phyloP scores from a whole-genome alignment of 164 flowering plant genomes.

The Tinospora cordifolia region DNA sequence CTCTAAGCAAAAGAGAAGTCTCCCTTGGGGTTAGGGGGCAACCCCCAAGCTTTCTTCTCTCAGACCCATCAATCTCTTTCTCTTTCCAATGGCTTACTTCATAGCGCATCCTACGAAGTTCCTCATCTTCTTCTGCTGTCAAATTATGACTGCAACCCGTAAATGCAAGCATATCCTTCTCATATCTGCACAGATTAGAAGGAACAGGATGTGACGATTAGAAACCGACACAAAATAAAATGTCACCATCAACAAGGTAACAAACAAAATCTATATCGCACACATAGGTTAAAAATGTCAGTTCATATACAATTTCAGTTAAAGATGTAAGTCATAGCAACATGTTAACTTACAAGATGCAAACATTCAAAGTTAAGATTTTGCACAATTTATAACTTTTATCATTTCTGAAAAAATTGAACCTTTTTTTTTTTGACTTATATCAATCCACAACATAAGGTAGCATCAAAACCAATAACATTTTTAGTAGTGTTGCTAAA shows the following conservation, averaged over 20 bases:
- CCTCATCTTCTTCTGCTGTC: constrained; percentile 80
- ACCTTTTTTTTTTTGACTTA: neutral
- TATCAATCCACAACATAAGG: neutral
- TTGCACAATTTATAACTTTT: neutral
- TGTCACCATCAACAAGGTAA: neutral
- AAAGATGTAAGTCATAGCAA: neutral
- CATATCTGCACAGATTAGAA: constrained; percentile 48
- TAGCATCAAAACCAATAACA: neutral
- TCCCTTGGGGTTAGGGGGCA: constrained; percentile 97
- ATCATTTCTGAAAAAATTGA: neutral
- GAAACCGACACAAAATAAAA: neutral
- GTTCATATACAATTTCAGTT: neutral
- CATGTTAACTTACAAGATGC: neutral
- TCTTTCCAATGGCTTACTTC: constrained; percentile 98
- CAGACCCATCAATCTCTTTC: constrained; percentile 86
- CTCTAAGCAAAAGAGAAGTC: constrained; percentile 77
- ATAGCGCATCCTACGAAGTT: constrained; percentile 69
- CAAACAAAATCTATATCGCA: neutral
- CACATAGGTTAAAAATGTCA: neutral
- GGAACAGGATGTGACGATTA: neutral
- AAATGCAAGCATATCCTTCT: constrained; percentile 97
- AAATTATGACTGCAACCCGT: constrained; percentile 92
- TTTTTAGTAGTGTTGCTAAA: too few species aligned
- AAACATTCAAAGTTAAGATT: neutral
- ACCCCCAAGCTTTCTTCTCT: constrained; percentile 79